Evolutionary conservation across 73 alveolate species (phyloP), one percentile per base, ranked within the genome.

Genomic region (Paramecium caudatum): DNA sequence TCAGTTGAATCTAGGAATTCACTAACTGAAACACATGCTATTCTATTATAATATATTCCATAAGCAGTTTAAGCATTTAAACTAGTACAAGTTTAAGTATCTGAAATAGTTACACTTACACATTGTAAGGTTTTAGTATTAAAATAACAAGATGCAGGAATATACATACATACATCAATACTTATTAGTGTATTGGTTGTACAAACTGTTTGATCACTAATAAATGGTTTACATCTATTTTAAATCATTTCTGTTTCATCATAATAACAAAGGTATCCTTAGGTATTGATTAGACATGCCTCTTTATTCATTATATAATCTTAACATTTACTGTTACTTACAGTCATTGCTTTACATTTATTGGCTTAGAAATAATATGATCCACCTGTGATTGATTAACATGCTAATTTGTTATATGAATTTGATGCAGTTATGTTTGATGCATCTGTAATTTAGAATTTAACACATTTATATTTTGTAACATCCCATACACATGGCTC

Each of bases 401-500:
- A 74, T 0, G 88, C 88, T 25, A 17, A 33, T 37, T 30, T 37
- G 6, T 32, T 74, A 41, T 74, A 74, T 9, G 43, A 74, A 45
- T 37, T 37, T 6, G 9, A 19, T 0, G 62, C 17, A 74, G 17
- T 74, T 12, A 41, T 21, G 16, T 12, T 16, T 41, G 25, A 6
- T 19, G 19, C 21, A 74, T 37, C 23, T 41, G 39, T n/a, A 1
- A 13, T 74, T 7, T 3, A 4, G 12, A 68, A 68, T 34, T 34
- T 41, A 10, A 15, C 6, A 4, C 88, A 74, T 74, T 74, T n/a
- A 16, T 21, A 16, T 36, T 37, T 41, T 8, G 49, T 13, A 41
- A 7, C 47, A 74, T 74, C 55, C 88, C 88, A 74, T 21, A 3
- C 17, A 19, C 88, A 74, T 27, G 88, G 69, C 21, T 74, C 62